phyloP scores from a whole-genome alignment of 371 early-diverging fungal species.

The Funneliformis caledonium region DNA sequence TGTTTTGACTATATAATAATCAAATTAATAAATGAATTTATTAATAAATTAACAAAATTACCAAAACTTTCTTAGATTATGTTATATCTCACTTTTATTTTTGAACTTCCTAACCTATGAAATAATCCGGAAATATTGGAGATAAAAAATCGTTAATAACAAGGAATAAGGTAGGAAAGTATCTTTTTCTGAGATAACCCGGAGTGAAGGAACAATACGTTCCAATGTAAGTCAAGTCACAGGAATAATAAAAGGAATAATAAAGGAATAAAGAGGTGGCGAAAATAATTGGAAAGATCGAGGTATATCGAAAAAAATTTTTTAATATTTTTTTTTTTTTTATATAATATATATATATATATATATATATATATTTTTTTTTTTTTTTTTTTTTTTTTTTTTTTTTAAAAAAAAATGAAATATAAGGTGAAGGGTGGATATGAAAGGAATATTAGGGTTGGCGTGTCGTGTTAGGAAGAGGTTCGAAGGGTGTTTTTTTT shows the following conservation, averaged over 20 bases:
- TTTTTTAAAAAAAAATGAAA: not conserved
- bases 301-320: not conserved
- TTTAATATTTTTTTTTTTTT: slow-evolving; percentile 17
- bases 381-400: not conserved
- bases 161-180: not conserved
- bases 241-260: slow-evolving; percentile 14
- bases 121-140: not conserved
- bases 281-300: slow-evolving; percentile 21
- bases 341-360: not conserved
- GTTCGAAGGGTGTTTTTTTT: not conserved
- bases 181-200: slow-evolving; percentile 15
- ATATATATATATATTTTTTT: not conserved
- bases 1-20: not conserved
- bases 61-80: not conserved
- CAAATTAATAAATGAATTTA: not conserved
- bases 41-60: not conserved
- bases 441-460: not conserved
- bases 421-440: not conserved
- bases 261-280: not conserved
- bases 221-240: slow-evolving; percentile 22
- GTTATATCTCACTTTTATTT: not conserved
- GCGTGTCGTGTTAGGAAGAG: not conserved
- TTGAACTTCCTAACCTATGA: slow-evolving; percentile 4
- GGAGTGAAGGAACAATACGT: slow-evolving; percentile 19
- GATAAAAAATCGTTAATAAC: not conserved